phyloP scores from a whole-genome alignment of 768 basidiomycete genomes.

The Calocera viscosa region DNA sequence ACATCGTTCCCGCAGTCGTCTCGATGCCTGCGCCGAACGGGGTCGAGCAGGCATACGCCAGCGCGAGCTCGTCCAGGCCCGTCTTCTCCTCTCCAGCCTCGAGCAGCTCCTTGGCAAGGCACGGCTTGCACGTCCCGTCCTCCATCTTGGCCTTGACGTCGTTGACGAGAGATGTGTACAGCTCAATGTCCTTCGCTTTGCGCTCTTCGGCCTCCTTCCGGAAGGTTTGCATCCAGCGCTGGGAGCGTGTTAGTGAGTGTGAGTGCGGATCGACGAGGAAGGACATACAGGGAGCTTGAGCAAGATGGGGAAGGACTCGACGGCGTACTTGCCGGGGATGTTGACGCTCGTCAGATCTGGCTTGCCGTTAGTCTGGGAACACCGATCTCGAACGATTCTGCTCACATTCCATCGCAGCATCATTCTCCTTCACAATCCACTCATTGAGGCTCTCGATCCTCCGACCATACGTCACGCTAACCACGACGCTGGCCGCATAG shows the following conservation, averaged over 20 bases:
- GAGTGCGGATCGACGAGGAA: not conserved
- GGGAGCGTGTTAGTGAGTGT: not conserved
- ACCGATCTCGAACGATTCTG: too few relatives aligned
- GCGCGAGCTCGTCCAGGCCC: constrained; percentile 33
- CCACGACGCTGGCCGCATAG: constrained; percentile 1
- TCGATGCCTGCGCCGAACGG: not conserved
- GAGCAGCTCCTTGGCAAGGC: constrained; percentile 32
- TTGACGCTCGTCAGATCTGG: constrained; percentile 7
- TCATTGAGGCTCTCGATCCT: constrained; percentile 1
- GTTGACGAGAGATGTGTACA: constrained; percentile 31
- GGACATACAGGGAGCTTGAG: constrained; percentile 3
- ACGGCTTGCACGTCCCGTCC: constrained; percentile 31
- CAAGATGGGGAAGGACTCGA: not conserved
- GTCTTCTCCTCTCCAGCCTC: constrained; percentile 26
- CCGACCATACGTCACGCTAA: constrained; percentile 1
- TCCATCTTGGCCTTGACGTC: constrained; percentile 36
- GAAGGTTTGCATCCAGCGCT: constrained; percentile 9
- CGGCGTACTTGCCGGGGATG: constrained; percentile 6
- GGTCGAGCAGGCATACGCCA: constrained; percentile 31
- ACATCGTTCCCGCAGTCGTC: not conserved
- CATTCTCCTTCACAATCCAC: not conserved
- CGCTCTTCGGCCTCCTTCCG: constrained; percentile 25
- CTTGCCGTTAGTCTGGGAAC: too few relatives aligned
- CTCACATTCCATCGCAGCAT: constrained; percentile 1
- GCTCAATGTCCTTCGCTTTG: constrained; percentile 30